These are phyloP conservation scores for Hymenoscyphus salicellus DNA, from an alignment of 2,329 filamentous ascomycete genomes.

Conservation along the genomic window DNA sequence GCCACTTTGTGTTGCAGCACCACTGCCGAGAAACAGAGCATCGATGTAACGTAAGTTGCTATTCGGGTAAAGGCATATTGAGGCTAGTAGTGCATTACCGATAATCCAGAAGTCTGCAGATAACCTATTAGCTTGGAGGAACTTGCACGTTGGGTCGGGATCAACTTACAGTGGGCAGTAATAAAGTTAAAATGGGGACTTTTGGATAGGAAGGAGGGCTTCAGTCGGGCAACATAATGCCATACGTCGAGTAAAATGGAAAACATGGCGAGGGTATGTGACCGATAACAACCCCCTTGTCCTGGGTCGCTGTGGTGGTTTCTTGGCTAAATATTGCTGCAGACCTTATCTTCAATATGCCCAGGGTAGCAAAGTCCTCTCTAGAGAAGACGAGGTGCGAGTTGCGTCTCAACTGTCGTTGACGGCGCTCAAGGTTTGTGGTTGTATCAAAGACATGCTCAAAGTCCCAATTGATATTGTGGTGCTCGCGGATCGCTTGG, in stretches of 20 bases:
- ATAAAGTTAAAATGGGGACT: conserved; percentile 78
- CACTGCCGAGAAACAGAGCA: conserved; percentile 82
- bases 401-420: conserved; percentile 4
- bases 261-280: conserved; percentile 23
- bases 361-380: neutral
- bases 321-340: neutral
- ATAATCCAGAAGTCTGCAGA: conserved; percentile 74
- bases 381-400: conserved; percentile 1
- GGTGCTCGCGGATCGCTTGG: neutral
- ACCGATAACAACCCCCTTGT: neutral
- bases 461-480: neutral
- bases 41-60: conserved; percentile 74
- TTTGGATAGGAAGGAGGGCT: conserved; percentile 56
- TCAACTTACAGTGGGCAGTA: conserved; percentile 66
- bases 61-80: conserved; percentile 69
- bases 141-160: conserved; percentile 1
- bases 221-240: conserved; percentile 48
- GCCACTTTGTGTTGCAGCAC: conserved; percentile 86
- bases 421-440: conserved; percentile 11
- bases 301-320: neutral
- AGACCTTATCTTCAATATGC: neutral
- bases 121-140: conserved; percentile 5
- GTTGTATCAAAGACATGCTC: conserved; percentile 13
- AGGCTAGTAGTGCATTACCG: conserved; percentile 67
- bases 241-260: conserved; percentile 31